Evolutionary conservation across 176 grass and related monocot species (phyloP).

Genomic region (Ampelocalamus luodianensis): DNA sequence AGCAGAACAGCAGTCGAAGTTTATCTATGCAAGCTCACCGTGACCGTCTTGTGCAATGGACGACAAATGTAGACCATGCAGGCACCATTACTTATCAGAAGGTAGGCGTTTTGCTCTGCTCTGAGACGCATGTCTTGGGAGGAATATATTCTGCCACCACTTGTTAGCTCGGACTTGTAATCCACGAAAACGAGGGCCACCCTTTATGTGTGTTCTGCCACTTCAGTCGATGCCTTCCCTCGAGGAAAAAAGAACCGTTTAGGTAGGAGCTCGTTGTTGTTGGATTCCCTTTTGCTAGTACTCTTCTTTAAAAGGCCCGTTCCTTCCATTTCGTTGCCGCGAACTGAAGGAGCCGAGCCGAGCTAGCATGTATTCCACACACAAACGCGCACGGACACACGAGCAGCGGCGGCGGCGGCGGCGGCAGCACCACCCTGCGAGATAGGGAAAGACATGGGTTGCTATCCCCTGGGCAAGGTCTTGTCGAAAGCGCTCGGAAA

Average conservation of each 20-base stretch:
- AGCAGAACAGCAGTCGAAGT: background rate
- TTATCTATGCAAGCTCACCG: background rate
- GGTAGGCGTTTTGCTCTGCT: constrained; percentile 11
- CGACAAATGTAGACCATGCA: constrained; percentile 42
- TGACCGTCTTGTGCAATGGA: background rate
- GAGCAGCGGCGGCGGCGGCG: background rate
- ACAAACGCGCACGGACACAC: constrained; percentile 9
- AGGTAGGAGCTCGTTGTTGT: constrained; percentile 50
- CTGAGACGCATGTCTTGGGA: constrained; percentile 9
- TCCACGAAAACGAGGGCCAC: constrained; percentile 62
- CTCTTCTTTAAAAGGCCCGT: constrained; percentile 43
- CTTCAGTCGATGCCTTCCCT: constrained; percentile 44
- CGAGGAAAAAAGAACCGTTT: constrained; percentile 41
- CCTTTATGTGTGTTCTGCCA: constrained; percentile 43
- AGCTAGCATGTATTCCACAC: constrained; percentile 50
- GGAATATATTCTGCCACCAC: constrained; percentile 68
- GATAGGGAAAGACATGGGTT: constrained; percentile 69
- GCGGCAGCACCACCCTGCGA: background rate
- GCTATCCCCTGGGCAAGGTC: constrained; percentile 72
- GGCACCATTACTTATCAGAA: background rate
- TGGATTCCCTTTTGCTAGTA: constrained; percentile 46
- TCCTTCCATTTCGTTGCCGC: constrained; percentile 24
- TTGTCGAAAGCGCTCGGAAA: constrained; percentile 63
- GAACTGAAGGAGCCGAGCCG: constrained; percentile 24
- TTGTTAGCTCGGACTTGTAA: constrained; percentile 30